Conservation (phyloP, 2,329 filamentous ascomycete species). For the Ophiostoma ips region DNA sequence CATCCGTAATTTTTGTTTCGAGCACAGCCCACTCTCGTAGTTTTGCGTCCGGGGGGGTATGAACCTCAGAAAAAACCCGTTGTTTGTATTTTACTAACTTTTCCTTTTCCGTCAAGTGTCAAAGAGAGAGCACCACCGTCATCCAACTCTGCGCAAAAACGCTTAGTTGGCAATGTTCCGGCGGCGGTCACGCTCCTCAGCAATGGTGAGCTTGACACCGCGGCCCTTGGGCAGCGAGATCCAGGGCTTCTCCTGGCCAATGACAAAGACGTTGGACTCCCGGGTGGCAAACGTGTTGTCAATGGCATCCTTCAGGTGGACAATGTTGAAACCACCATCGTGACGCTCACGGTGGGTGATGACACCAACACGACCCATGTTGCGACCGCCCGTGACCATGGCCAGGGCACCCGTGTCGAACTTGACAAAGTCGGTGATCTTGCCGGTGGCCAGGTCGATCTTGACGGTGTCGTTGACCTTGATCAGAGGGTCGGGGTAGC, state of each 20-base stretch:
- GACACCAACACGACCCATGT: slow-evolving; percentile 99
- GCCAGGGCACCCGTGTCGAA: slow-evolving; percentile 97
- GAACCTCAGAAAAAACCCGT: neutral
- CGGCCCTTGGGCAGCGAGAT: slow-evolving; percentile 99
- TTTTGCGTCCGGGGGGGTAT: neutral
- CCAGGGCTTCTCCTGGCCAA: slow-evolving; percentile 97
- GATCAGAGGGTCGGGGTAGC: slow-evolving; percentile 95
- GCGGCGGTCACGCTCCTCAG: slow-evolving; percentile 97
- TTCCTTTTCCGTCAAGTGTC: neutral
- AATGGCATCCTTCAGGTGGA: slow-evolving; percentile 99
- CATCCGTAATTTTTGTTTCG: slow-evolving; percentile 1
- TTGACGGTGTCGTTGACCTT: slow-evolving; percentile 99
- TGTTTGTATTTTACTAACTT: neutral
- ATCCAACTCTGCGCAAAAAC: neutral
- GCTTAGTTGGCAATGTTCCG: slow-evolving; percentile 46
- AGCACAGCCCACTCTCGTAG: neutral
- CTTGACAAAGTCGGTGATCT: slow-evolving; percentile 95
- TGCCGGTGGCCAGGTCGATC: slow-evolving; percentile 92
- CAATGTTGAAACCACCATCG: slow-evolving; percentile 99
- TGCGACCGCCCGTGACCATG: slow-evolving; percentile 98
- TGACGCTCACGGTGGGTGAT: slow-evolving; percentile 99
- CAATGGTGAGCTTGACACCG: slow-evolving; percentile 99
- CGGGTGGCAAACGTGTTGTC: slow-evolving; percentile 99
- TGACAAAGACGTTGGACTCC: slow-evolving; percentile 99
- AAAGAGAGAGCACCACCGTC: too few relatives aligned